Conservation (phyloP, 495 filamentous ascomycete species). For the Articulospora tetracladia region DNA sequence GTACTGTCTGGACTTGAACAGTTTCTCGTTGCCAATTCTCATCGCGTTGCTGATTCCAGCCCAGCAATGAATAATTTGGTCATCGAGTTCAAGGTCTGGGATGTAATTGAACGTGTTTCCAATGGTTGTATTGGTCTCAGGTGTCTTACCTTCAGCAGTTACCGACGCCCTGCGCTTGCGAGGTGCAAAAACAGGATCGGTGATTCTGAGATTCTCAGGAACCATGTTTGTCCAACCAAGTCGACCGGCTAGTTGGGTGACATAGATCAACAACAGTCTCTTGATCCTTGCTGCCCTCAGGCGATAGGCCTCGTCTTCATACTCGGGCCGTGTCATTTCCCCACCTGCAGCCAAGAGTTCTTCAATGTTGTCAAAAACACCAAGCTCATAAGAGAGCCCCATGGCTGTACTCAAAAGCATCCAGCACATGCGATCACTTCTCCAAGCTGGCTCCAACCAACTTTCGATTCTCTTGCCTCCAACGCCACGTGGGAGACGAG, state of each 20-base stretch:
- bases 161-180: slow-evolving; percentile 40
- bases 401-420: slow-evolving; percentile 91
- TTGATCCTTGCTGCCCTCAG: slow-evolving; percentile 78
- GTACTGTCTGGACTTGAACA: slow-evolving; percentile 79
- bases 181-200: slow-evolving; percentile 34
- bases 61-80: slow-evolving; percentile 88
- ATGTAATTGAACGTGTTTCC: slow-evolving; percentile 54
- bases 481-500: slow-evolving; percentile 42
- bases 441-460: slow-evolving; percentile 95
- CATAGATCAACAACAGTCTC: slow-evolving; percentile 79
- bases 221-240: slow-evolving; percentile 94
- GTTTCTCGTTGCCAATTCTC: slow-evolving; percentile 75
- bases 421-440: slow-evolving; percentile 97
- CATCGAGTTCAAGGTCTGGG: slow-evolving; percentile 57
- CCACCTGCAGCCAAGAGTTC: slow-evolving; percentile 49
- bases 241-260: slow-evolving; percentile 87
- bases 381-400: slow-evolving; percentile 86
- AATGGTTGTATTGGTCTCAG: slow-evolving; percentile 47
- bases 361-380: slow-evolving; percentile 85
- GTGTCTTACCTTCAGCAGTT: slow-evolving; percentile 43
- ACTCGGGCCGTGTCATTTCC: slow-evolving; percentile 51
- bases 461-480: slow-evolving; percentile 77
- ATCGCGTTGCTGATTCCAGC: slow-evolving; percentile 85
- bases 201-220: slow-evolving; percentile 54
- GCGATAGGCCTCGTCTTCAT: slow-evolving; percentile 68